phyloP scores from a whole-genome alignment of 768 basidiomycete genomes.

The Kwoniella heveanensis region DNA sequence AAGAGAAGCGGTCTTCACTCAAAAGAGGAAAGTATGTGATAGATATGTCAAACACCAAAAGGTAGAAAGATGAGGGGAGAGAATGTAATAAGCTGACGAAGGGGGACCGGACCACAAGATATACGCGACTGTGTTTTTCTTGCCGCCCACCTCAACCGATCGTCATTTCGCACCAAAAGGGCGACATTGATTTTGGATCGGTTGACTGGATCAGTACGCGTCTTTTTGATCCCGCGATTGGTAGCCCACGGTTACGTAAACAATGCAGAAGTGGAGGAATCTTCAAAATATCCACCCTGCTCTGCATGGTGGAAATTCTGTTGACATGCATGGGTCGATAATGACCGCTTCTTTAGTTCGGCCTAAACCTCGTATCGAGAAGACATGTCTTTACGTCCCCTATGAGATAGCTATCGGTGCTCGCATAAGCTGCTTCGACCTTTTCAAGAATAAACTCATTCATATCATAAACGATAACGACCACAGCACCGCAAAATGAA shows the following conservation, averaged over 20 bases:
- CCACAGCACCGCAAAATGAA: slow-evolving; percentile 32
- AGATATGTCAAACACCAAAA: too few species aligned
- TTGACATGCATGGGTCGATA: slow-evolving; percentile 6
- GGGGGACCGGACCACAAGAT: not conserved
- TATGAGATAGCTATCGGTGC: too few species aligned
- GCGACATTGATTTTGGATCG: slow-evolving; percentile 11
- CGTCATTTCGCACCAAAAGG: not conserved
- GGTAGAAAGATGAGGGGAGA: slow-evolving; percentile 1
- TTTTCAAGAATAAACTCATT: too few species aligned
- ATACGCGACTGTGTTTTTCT: slow-evolving; percentile 12
- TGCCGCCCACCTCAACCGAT: not conserved
- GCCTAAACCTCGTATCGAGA: not conserved
- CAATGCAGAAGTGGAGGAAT: slow-evolving; percentile 2
- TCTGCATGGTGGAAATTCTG: not conserved
- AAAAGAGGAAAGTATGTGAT: slow-evolving; percentile 2
- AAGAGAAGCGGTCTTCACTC: too few species aligned
- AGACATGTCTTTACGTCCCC: too few species aligned
- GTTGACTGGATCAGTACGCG: slow-evolving; percentile 24
- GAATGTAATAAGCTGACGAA: not conserved
- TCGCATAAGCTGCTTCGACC: too few species aligned
- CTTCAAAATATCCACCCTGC: not conserved
- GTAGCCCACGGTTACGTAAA: slow-evolving; percentile 3
- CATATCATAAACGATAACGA: too few species aligned
- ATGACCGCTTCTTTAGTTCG: not conserved
- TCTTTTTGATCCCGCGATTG: slow-evolving; percentile 14